phyloP scores from a whole-genome alignment of 495 filamentous ascomycete genomes.

The Hyaloscypha variabilis region DNA sequence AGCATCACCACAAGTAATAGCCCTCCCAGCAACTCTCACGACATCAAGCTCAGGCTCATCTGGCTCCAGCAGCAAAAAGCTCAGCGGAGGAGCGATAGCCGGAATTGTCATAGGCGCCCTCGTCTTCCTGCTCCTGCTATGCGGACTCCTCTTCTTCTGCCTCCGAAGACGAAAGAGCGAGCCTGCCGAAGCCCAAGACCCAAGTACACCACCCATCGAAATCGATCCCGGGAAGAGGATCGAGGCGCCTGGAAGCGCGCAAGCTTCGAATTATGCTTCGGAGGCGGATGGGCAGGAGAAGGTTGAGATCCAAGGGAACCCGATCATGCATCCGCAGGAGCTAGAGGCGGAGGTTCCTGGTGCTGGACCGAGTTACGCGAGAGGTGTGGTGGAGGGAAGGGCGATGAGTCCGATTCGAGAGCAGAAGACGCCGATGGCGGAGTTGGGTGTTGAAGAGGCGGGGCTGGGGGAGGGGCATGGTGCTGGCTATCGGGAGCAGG shows the following conservation, averaged over 20 bases:
- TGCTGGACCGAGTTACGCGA: not conserved
- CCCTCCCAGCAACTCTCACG: slow-evolving; percentile 18
- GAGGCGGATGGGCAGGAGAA: slow-evolving; percentile 24
- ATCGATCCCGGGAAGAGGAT: slow-evolving; percentile 16
- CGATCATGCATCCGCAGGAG: slow-evolving; percentile 29
- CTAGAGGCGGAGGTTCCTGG: slow-evolving; percentile 12
- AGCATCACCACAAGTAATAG: slow-evolving; percentile 13
- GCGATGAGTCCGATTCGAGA: slow-evolving; percentile 4
- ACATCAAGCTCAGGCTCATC: slow-evolving; percentile 14
- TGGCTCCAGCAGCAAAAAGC: slow-evolving; percentile 4
- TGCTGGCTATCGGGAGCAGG: not conserved
- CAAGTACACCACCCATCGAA: slow-evolving; percentile 2
- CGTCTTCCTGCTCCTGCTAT: slow-evolving; percentile 26
- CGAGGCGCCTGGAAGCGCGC: not conserved
- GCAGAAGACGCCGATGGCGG: slow-evolving; percentile 16
- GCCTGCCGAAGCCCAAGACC: not conserved
- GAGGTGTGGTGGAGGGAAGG: not conserved
- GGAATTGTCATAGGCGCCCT: slow-evolving; percentile 40
- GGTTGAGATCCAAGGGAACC: slow-evolving; percentile 25
- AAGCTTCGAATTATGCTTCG: not conserved
- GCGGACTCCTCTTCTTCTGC: slow-evolving; percentile 25
- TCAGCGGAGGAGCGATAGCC: slow-evolving; percentile 38
- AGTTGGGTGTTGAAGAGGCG: slow-evolving; percentile 8
- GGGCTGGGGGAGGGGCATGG: slow-evolving; percentile 8
- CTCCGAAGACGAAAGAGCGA: slow-evolving; percentile 7